A percentile compares a stretch with the other conserved stretches of the same genome.
phyloP scores from a whole-genome alignment of 192 early-diverging fungal genomes.

The Radiomyces spectabilis region DNA sequence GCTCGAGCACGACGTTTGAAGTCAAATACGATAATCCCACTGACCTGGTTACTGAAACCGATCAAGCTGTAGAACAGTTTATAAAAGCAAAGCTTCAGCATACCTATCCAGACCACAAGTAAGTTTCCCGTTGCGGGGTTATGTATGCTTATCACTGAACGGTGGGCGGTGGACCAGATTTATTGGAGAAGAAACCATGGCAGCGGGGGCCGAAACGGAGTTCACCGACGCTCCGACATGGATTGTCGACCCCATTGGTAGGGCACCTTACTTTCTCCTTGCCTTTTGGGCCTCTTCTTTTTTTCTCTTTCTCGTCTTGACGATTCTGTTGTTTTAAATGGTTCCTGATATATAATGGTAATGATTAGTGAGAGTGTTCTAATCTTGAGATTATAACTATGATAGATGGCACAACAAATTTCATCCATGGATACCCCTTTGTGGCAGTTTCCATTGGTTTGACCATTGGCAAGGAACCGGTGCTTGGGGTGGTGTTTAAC shows the following conservation, averaged over 20 bases:
- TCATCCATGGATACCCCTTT: conserved; percentile 76
- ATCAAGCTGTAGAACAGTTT: conserved; percentile 70
- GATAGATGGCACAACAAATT: conserved; percentile 71
- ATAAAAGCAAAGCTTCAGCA: conserved; percentile 53
- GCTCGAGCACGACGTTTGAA: conserved; percentile 30
- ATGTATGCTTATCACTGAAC: too few species aligned
- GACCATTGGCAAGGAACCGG: conserved; percentile 58
- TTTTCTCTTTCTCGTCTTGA: too few species aligned
- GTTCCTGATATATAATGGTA: too few species aligned
- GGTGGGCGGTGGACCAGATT: conserved; percentile 32
- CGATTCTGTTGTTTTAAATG: too few species aligned
- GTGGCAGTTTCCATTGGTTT: conserved; percentile 84
- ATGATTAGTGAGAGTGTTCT: too few species aligned
- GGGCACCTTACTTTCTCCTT: conserved; percentile 3
- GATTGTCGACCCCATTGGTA: conserved; percentile 84
- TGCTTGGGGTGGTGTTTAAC: conserved; percentile 88
- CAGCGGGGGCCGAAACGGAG: conserved; percentile 41
- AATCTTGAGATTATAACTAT: too few species aligned
- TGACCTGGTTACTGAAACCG: conserved; percentile 84
- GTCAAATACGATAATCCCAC: conserved; percentile 57
- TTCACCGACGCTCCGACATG: conserved; percentile 75
- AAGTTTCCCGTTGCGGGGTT: too few species aligned
- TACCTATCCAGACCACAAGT: conserved; percentile 61
- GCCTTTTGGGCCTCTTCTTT: too few species aligned
- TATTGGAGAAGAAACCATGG: conserved; percentile 83